A percentile compares a stretch with the other conserved stretches of the same genome.
These are phyloP conservation scores for Capniomyces stellatus DNA, from an alignment of 371 early-diverging fungal species.

Conservation along the genomic window DNA sequence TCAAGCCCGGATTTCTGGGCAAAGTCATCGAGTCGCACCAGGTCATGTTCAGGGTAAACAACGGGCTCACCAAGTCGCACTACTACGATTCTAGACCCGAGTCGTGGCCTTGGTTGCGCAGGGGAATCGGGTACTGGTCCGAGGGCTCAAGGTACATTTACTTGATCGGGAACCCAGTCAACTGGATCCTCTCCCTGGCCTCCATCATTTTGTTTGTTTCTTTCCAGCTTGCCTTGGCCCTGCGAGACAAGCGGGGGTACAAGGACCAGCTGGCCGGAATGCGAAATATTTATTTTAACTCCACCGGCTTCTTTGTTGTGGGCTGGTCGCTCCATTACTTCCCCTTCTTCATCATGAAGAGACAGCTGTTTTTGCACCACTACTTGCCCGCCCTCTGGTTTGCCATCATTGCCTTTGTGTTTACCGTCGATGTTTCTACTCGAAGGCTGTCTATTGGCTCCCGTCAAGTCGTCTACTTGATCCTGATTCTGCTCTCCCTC, in stretches of 20 bases:
- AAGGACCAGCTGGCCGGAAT: conserved; percentile 37
- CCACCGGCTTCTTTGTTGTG: conserved; percentile 59
- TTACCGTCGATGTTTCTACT: conserved; percentile 52
- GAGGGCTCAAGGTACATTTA: conserved; percentile 52
- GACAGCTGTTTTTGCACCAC: conserved; percentile 95
- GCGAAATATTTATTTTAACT: conserved; percentile 29
- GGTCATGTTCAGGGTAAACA: conserved; percentile 67
- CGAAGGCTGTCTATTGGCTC: conserved; percentile 30
- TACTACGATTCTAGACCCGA: conserved; percentile 70
- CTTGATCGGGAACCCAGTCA: conserved; percentile 89
- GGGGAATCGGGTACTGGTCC: conserved; percentile 87
- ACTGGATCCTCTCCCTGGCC: conserved; percentile 68
- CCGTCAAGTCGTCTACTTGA: conserved; percentile 30
- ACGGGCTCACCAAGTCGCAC: conserved; percentile 63
- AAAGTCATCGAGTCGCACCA: conserved; percentile 68
- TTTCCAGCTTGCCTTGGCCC: conserved; percentile 37
- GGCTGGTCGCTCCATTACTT: conserved; percentile 88
- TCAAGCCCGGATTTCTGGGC: conserved; percentile 34
- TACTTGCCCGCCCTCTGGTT: conserved; percentile 88
- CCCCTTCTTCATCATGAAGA: conserved; percentile 87
- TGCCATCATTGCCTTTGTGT: conserved; percentile 49
- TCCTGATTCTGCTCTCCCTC: conserved; percentile 26
- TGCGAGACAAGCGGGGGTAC: conserved; percentile 54
- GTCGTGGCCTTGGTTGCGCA: conserved; percentile 66
- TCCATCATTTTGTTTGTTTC: conserved; percentile 40